Conservation (phyloP, 768 basidiomycete species). For the Boletus rufocinnamomeus region DNA sequence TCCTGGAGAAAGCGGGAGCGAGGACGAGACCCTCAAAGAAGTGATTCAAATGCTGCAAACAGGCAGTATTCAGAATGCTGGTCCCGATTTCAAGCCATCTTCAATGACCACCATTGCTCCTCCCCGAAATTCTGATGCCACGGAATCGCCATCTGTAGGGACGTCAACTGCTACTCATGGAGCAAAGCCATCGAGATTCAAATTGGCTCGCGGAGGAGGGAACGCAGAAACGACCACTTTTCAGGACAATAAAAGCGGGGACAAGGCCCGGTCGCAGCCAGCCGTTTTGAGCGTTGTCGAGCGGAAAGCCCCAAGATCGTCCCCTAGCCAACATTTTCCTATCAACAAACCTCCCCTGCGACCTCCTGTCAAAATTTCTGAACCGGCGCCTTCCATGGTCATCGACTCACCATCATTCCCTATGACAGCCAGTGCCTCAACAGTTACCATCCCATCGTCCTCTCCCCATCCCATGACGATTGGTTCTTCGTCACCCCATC, state of each 20-base stretch:
- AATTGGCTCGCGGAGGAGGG: constrained; percentile 25
- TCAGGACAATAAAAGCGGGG: constrained; percentile 27
- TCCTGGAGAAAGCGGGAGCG: constrained; percentile 54
- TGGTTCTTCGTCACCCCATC: constrained; percentile 22
- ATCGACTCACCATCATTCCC: constrained; percentile 27
- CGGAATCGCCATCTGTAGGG: background rate
- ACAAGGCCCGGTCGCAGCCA: constrained; percentile 40
- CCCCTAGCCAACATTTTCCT: constrained; percentile 17
- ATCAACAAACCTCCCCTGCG: constrained; percentile 18
- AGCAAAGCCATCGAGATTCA: constrained; percentile 51
- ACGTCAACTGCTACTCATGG: constrained; percentile 15
- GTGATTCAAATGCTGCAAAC: constrained; percentile 51
- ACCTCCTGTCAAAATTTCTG: constrained; percentile 1
- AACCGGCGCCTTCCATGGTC: constrained; percentile 10
- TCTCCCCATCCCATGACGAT: constrained; percentile 12
- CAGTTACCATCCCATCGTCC: constrained; percentile 1
- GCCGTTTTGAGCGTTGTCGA: constrained; percentile 28
- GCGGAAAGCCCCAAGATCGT: constrained; percentile 18
- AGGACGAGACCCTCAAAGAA: constrained; percentile 51
- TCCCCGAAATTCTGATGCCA: background rate
- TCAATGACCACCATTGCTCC: background rate
- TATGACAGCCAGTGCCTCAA: constrained; percentile 3
- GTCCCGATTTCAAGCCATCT: constrained; percentile 41
- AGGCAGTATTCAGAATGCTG: constrained; percentile 55
- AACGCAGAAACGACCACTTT: constrained; percentile 13